Conservation (phyloP, 225 moss, liverwort and hornwort genomes). For the Marchantia polymorpha region DNA sequence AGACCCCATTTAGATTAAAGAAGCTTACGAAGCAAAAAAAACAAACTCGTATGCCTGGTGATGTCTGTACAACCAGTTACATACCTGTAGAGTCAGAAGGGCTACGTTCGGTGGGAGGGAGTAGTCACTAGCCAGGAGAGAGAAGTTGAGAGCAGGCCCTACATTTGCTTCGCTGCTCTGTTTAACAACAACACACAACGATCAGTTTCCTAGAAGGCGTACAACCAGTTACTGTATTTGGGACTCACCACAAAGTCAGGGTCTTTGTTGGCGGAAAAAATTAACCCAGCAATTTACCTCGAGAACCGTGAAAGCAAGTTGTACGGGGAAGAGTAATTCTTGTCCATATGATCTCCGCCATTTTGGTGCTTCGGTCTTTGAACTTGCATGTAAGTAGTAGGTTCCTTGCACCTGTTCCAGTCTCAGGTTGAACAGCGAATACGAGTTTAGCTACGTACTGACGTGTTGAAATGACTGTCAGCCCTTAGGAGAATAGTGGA, state of each 20-base stretch:
- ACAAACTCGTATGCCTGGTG: neutral
- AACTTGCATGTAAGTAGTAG: slow-evolving; percentile 63
- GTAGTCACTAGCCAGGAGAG: slow-evolving; percentile 54
- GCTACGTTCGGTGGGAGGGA: slow-evolving; percentile 88
- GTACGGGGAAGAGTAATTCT: slow-evolving; percentile 73
- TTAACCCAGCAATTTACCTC: slow-evolving; percentile 45
- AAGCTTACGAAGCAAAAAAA: neutral
- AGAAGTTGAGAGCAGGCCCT: slow-evolving; percentile 53
- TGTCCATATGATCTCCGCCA: slow-evolving; percentile 95
- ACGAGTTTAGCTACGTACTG: too few relatives aligned
- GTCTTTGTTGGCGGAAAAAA: neutral
- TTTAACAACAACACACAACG: slow-evolving; percentile 1
- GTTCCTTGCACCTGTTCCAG: slow-evolving; percentile 65
- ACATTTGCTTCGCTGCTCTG: slow-evolving; percentile 55
- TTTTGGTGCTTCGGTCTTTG: slow-evolving; percentile 63
- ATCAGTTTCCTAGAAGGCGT: neutral
- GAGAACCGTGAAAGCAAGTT: slow-evolving; percentile 71
- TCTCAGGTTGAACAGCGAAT: neutral
- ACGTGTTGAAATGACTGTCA: too few relatives aligned
- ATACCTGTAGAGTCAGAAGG: slow-evolving; percentile 85
- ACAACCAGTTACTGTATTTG: too few relatives aligned
- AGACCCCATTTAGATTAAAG: neutral
- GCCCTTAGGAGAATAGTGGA: too few relatives aligned
- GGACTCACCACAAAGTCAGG: neutral
- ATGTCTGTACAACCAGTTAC: neutral